These are phyloP conservation scores for Dactylonectria macrodidyma DNA, from an alignment of 2,329 filamentous ascomycete genomes.

Conservation along the genomic window DNA sequence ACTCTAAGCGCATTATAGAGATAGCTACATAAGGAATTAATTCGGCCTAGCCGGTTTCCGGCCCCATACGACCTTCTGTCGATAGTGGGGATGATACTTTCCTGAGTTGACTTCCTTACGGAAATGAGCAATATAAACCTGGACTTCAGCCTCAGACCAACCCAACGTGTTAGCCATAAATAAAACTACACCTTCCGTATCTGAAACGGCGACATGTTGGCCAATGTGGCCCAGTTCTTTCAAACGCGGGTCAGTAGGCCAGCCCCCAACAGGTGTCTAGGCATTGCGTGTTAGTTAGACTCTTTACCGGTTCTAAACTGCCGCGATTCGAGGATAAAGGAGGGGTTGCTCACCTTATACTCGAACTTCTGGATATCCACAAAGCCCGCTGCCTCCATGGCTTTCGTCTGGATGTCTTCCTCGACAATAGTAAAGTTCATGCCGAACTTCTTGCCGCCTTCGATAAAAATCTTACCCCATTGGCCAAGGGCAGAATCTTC, in stretches of 20 bases:
- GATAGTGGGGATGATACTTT: slow-evolving; percentile 1
- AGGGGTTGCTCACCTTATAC: not conserved
- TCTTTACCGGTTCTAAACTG: not conserved
- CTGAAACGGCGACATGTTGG: not conserved
- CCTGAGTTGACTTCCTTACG: not conserved
- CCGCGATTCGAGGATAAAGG: too few species aligned
- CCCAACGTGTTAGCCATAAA: not conserved
- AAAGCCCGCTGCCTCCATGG: slow-evolving; percentile 19
- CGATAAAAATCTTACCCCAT: slow-evolving; percentile 46
- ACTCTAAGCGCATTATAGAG: too few species aligned
- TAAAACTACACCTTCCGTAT: not conserved
- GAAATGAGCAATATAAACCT: not conserved
- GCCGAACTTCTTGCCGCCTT: slow-evolving; percentile 42
- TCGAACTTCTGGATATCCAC: not conserved
- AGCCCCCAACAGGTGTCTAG: not conserved
- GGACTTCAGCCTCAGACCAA: not conserved
- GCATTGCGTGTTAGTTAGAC: not conserved
- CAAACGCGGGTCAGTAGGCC: not conserved
- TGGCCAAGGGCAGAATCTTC: slow-evolving; percentile 42
- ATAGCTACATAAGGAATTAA: too few species aligned
- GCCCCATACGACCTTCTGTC: not conserved
- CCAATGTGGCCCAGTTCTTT: not conserved
- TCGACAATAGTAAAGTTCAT: slow-evolving; percentile 14
- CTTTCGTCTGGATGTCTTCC: slow-evolving; percentile 18
- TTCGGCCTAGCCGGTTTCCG: not conserved